Conservation (phyloP, 352 stramenopile species). For the Pythium grandisporangium region DNA sequence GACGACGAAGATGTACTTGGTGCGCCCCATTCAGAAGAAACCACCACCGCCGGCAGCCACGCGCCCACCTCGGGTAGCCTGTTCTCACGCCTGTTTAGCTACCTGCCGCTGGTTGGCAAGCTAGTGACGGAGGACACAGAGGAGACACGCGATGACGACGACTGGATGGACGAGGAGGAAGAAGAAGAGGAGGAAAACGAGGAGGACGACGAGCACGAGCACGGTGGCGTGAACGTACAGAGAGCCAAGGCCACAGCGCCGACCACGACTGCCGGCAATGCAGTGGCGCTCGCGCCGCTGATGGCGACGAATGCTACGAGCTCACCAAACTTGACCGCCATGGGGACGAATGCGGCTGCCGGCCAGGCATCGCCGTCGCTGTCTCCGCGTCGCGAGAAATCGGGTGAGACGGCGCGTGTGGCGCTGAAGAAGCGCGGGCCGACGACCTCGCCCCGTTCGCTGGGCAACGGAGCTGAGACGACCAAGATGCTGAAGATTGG, state of each 20-base stretch:
- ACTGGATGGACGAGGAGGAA: conserved; percentile 5
- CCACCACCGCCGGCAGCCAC: too few relatives aligned
- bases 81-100: conserved; percentile 52
- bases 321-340: background rate
- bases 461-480: conserved; percentile 3
- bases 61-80: conserved; percentile 17
- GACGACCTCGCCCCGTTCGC: background rate
- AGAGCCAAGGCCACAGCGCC: too few relatives aligned
- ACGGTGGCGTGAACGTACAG: background rate
- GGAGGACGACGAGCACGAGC: conserved; percentile 3
- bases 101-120: conserved; percentile 54
- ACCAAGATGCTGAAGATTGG: conserved; percentile 11
- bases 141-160: conserved; percentile 2
- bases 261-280: background rate
- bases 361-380: background rate
- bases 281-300: background rate
- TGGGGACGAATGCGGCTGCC: background rate
- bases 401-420: background rate
- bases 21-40: too few relatives aligned
- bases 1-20: conserved; percentile 13
- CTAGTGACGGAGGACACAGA: conserved; percentile 26
- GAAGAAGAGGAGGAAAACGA: conserved; percentile 1
- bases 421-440: background rate
- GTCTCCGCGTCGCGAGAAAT: background rate
- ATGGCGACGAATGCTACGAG: background rate